Percentiles rank a stretch among this genome's conserved stretches.
Evolutionary conservation across 257 asterid genomes (phyloP).

Genomic region (Ligustrum vulgare): DNA sequence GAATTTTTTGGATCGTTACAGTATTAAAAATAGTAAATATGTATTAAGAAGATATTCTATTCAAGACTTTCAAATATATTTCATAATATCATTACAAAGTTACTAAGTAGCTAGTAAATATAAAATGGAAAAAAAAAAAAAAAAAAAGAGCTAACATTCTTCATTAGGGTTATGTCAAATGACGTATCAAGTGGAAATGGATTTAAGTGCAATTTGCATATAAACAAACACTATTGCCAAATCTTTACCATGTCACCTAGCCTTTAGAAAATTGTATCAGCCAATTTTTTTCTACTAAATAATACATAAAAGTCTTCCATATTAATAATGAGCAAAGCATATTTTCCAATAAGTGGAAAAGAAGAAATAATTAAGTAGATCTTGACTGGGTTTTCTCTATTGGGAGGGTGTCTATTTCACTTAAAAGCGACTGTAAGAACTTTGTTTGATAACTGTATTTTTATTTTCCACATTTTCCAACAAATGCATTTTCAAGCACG

Average conservation of each 20-base stretch:
- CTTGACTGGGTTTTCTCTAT: not conserved
- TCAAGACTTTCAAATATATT: too few species aligned
- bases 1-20: too few species aligned
- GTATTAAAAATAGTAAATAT: too few species aligned
- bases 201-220: conserved; percentile 26
- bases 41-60: too few species aligned
- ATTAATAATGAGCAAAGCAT: not conserved
- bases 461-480: too few species aligned
- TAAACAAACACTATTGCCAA: conserved; percentile 14
- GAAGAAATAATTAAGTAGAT: not conserved
- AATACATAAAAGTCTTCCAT: not conserved
- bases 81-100: too few species aligned
- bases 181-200: conserved; percentile 7
- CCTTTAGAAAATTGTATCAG: not conserved
- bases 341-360: not conserved
- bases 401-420: not conserved
- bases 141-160: too few species aligned
- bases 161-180: not conserved
- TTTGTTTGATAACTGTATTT: too few species aligned
- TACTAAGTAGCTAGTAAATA: too few species aligned
- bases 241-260: conserved; percentile 19
- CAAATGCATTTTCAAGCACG: too few species aligned
- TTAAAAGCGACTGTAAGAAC: too few species aligned
- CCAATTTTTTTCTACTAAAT: not conserved
- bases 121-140: too few species aligned